Evolutionary conservation across 225 moss, liverwort and hornwort species (phyloP), one percentile per base, ranked within the genome.

Genomic region (Pleurozium schreberi): DNA sequence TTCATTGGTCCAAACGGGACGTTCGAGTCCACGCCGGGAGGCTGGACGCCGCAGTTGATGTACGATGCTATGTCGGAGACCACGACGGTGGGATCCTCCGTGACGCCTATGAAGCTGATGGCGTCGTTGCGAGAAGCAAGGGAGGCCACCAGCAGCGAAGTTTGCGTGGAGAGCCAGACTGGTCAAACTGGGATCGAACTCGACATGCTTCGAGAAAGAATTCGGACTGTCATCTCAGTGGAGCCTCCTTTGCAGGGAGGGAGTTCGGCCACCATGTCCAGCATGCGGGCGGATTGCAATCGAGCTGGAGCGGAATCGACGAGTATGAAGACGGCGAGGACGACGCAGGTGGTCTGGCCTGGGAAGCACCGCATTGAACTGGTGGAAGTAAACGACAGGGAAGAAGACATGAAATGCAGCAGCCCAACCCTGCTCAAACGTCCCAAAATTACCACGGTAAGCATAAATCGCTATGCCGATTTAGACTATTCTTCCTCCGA

Each of bases 391-490:
- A 62, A 31, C 45, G 87, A 91, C 45, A 86, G 90, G 68, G 92
- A 88, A 53, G 91, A 79, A 33, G 93, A 88, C 68, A 33, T 69
- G 76, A 70, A 55, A 61, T n/a, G 53, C 34, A 86, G 42, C 68
- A 92, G 83, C 50, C 74, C 90, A 36, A 78, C 92, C 43, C 59
- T 88, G 10, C 64, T 91, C 69, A 97, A 97, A 89, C 92, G 95
- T 75, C 83, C 94, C n/a, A 92, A 85, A 78, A 88, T 92, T 58
- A 38, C 87, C 50, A 88, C 93, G 75, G 93, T 94, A 91, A 91
- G 89, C 53, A 78, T 36, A 14, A 23, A 34, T 26, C 33, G n/a
- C 59, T n/a, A 18, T 4, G 47, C 68, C 67, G 33, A 23, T 20
- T 79, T 45, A 58, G 34, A 9, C 5, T 18, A 18, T 43, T 26